Percentiles rank a stretch among this genome's conserved stretches.
Conservation (phyloP, 148 eudicot species). For the Rhododendron mucronatum region DNA sequence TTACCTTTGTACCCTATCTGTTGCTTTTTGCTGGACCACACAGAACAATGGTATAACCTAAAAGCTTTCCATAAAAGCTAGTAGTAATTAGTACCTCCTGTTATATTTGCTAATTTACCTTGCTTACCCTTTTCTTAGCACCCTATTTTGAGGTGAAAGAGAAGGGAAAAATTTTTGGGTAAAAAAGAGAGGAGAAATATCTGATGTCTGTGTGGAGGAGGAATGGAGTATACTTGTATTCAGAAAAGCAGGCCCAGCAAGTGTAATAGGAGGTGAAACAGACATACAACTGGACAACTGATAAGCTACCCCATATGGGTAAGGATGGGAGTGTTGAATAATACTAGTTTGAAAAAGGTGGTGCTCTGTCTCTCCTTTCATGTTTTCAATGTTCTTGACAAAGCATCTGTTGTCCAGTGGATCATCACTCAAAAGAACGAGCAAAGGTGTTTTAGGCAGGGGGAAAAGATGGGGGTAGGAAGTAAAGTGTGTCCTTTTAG, state of each 20-base stretch:
- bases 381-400: not conserved
- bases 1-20: slow-evolving; percentile 59
- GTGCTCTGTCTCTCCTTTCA: slow-evolving; percentile 7
- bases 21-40: slow-evolving; percentile 75
- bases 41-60: slow-evolving; percentile 25
- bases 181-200: not conserved
- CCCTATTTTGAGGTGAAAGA: not conserved
- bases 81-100: slow-evolving; percentile 17
- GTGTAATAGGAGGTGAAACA: slow-evolving; percentile 3
- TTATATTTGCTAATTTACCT: slow-evolving; percentile 5
- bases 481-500: slow-evolving; percentile 31
- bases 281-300: slow-evolving; percentile 17
- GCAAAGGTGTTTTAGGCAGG: not conserved
- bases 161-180: not conserved
- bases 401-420: not conserved
- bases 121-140: slow-evolving; percentile 7
- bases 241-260: not conserved
- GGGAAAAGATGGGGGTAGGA: slow-evolving; percentile 6
- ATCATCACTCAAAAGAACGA: slow-evolving; percentile 5
- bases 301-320: slow-evolving; percentile 24
- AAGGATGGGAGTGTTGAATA: slow-evolving; percentile 24
- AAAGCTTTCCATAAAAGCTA: slow-evolving; percentile 7
- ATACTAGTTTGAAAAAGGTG: slow-evolving; percentile 21
- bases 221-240: not conserved
- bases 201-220: slow-evolving; percentile 1